A percentile compares a stretch with the other conserved stretches of the same genome.
Evolutionary conservation across 1,284 basidiomycete species (phyloP).

Genomic region (Ganoderma leucocontextum): DNA sequence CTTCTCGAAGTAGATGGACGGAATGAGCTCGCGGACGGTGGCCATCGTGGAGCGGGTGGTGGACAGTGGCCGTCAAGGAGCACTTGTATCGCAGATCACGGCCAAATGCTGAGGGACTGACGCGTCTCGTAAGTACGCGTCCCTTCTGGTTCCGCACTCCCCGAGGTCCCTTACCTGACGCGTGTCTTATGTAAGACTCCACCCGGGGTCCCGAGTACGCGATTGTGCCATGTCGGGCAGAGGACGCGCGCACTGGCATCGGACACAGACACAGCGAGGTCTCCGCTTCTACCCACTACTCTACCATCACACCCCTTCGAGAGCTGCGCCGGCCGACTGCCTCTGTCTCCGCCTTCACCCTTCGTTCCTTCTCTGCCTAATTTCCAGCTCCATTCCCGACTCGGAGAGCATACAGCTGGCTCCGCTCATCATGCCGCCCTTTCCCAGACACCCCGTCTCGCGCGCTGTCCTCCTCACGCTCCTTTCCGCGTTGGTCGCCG

Average conservation of each 20-base stretch:
- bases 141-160: conserved; percentile 17
- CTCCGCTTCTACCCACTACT: not conserved
- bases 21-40: conserved; percentile 59
- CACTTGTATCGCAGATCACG: not conserved
- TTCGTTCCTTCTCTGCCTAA: not conserved
- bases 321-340: conserved; percentile 16
- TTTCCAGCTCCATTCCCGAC: conserved; percentile 1
- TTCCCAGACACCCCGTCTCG: conserved; percentile 32
- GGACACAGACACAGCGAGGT: conserved; percentile 2
- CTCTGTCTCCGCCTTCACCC: conserved; percentile 10
- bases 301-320: conserved; percentile 4
- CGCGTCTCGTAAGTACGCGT: conserved; percentile 40
- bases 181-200: conserved; percentile 47
- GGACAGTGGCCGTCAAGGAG: not conserved
- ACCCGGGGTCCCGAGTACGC: conserved; percentile 23
- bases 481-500: conserved; percentile 43
- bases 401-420: conserved; percentile 4
- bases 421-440: conserved; percentile 38
- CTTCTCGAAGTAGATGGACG: conserved; percentile 79
- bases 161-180: conserved; percentile 37
- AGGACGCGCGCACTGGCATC: conserved; percentile 18
- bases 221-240: conserved; percentile 11
- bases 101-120: conserved; percentile 21
- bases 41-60: conserved; percentile 52
- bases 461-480: conserved; percentile 46